Conservation (phyloP, 169 alveolate species). For the Theileria parva region DNA sequence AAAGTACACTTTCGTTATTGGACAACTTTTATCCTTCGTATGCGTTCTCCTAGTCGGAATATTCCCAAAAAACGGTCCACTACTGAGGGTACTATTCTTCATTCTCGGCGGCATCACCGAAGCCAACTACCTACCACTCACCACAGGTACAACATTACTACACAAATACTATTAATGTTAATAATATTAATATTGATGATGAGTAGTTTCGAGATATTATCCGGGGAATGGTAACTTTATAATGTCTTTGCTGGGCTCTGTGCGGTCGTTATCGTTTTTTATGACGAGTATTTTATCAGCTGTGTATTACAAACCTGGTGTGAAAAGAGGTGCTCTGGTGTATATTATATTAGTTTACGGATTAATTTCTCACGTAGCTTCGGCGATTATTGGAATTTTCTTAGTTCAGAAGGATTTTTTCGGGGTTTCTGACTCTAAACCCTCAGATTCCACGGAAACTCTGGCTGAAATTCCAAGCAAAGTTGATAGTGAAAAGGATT, state of each 20-base stretch:
- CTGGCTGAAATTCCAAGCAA: neutral
- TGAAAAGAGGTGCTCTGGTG: conserved; percentile 8
- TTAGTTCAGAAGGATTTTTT: conserved; percentile 29
- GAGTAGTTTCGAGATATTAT: conserved; percentile 31
- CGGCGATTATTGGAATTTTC: conserved; percentile 27
- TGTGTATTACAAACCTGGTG: neutral
- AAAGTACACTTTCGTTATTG: conserved; percentile 22
- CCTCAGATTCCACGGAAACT: neutral
- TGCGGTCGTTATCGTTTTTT: conserved; percentile 43
- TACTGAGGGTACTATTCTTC: conserved; percentile 19
- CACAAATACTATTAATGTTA: too few relatives aligned
- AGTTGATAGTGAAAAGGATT: neutral
- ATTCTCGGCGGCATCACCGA: conserved; percentile 36
- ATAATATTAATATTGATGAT: neutral
- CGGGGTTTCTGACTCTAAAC: neutral
- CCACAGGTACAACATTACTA: too few relatives aligned
- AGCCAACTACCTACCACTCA: conserved; percentile 31
- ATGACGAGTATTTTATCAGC: conserved; percentile 33
- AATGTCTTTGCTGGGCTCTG: conserved; percentile 47
- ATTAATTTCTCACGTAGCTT: conserved; percentile 19
- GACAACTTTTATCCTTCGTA: conserved; percentile 5
- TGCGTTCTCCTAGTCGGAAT: conserved; percentile 16
- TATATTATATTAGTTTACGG: conserved; percentile 14
- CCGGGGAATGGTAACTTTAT: conserved; percentile 27
- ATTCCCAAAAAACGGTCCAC: conserved; percentile 18